phyloP scores from a whole-genome alignment of 495 filamentous ascomycete species.

The Neurospora sublineolata region DNA sequence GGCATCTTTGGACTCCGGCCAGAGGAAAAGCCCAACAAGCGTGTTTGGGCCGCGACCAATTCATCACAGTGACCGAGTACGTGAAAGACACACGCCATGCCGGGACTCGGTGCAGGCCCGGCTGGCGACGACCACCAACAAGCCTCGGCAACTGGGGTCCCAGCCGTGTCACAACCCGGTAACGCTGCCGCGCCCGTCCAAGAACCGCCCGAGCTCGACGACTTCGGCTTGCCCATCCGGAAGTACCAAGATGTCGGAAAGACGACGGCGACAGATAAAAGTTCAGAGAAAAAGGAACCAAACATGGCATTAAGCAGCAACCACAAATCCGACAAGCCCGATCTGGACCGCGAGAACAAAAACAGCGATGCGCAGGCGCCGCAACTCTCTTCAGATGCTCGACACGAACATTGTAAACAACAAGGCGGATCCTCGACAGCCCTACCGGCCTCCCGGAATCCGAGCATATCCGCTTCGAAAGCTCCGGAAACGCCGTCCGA shows the following conservation, averaged over 20 bases:
- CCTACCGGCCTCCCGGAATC: neutral
- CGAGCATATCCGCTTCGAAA: neutral
- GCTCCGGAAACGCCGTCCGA: neutral
- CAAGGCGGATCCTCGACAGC: neutral
- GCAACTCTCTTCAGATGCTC: slow-evolving; percentile 1
- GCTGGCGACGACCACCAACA: slow-evolving; percentile 12
- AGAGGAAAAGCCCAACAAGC: neutral
- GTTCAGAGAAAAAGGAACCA: neutral
- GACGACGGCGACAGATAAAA: neutral
- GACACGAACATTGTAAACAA: slow-evolving; percentile 5
- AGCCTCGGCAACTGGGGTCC: neutral
- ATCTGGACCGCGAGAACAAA: neutral
- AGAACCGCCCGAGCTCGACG: slow-evolving; percentile 36
- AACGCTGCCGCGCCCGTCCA: slow-evolving; percentile 22
- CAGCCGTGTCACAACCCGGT: neutral
- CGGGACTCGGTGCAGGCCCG: slow-evolving; percentile 14
- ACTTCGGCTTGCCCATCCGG: slow-evolving; percentile 44
- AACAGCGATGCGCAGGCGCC: neutral
- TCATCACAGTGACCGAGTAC: neutral
- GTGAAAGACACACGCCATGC: slow-evolving; percentile 8
- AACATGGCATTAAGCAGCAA: neutral
- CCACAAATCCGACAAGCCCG: slow-evolving; percentile 2
- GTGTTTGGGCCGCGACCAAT: neutral
- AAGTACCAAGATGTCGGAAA: slow-evolving; percentile 15
- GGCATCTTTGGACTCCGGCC: neutral